phyloP scores from a whole-genome alignment of 495 filamentous ascomycete genomes.

The Hapsidospora chrysogenum region DNA sequence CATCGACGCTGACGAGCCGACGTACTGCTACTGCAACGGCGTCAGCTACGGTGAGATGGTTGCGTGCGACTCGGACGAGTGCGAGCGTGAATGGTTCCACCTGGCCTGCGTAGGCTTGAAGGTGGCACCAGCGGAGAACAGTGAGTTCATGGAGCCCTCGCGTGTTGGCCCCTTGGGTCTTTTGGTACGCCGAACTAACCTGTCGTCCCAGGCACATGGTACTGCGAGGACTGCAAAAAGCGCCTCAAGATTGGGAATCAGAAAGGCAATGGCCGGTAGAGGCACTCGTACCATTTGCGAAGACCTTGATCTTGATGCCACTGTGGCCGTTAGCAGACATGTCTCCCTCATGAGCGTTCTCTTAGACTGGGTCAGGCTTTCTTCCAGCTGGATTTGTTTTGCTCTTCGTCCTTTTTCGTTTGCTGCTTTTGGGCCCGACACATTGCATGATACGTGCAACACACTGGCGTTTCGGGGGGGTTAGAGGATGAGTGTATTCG shows the following conservation, averaged over 20 bases:
- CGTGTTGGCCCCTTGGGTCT: not conserved
- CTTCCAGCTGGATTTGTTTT: not conserved
- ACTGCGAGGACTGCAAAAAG: slow-evolving; percentile 74
- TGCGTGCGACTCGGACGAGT: slow-evolving; percentile 81
- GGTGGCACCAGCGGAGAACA: slow-evolving; percentile 67
- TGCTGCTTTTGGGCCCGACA: no score
- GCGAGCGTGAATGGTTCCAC: slow-evolving; percentile 92
- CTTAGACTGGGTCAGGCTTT: not conserved
- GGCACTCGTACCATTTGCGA: no score
- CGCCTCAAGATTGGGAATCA: slow-evolving; percentile 35
- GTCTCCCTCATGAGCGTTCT: not conserved
- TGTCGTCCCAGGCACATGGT: slow-evolving; percentile 59
- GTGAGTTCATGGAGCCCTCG: slow-evolving; percentile 32
- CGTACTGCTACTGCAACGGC: slow-evolving; percentile 86
- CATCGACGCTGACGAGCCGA: slow-evolving; percentile 63
- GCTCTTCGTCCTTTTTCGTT: not conserved
- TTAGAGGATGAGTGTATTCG: no score
- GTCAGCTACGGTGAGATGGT: slow-evolving; percentile 97
- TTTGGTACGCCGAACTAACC: not conserved
- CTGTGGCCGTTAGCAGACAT: not conserved
- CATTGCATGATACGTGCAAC: no score
- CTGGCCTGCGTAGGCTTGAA: slow-evolving; percentile 78
- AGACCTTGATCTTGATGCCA: not conserved
- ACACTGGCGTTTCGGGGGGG: no score
- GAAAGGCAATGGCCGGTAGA: slow-evolving; percentile 20